A percentile compares a stretch with the other conserved stretches of the same genome.
Evolutionary conservation across 2,329 filamentous ascomycete species (phyloP).

Genomic region (Penicillium vulpinum): DNA sequence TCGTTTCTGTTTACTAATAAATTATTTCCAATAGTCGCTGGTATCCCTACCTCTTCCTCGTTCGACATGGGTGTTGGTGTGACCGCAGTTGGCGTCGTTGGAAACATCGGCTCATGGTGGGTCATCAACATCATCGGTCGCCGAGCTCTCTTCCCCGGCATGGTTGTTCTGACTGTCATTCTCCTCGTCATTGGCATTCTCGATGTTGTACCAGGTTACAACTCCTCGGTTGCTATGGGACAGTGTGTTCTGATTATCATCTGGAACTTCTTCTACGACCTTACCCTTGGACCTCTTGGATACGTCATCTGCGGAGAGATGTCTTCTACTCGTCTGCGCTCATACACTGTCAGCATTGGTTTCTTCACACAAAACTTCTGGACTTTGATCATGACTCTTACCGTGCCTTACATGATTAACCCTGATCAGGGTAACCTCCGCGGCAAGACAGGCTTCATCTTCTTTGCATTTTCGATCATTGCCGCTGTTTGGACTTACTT

Average conservation of each 20-base stretch:
- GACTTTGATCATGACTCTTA: slow-evolving; percentile 5
- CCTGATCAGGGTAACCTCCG: slow-evolving; percentile 27
- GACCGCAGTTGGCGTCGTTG: slow-evolving; percentile 38
- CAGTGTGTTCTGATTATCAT: slow-evolving; percentile 7
- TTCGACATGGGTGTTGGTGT: slow-evolving; percentile 13
- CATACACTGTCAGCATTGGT: slow-evolving; percentile 5
- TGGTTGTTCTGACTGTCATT: slow-evolving; percentile 31
- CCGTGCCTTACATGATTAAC: slow-evolving; percentile 10
- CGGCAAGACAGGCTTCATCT: slow-evolving; percentile 35
- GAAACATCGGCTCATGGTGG: slow-evolving; percentile 36
- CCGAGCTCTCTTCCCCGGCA: slow-evolving; percentile 35
- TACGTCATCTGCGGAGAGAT: slow-evolving; percentile 12
- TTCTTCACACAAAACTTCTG: slow-evolving; percentile 6
- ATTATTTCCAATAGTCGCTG: neutral
- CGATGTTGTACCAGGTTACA: slow-evolving; percentile 6
- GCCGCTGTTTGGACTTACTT: slow-evolving; percentile 21
- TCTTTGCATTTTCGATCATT: slow-evolving; percentile 19
- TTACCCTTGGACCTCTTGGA: slow-evolving; percentile 9
- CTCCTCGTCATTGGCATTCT: slow-evolving; percentile 28
- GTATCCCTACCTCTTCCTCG: slow-evolving; percentile 9
- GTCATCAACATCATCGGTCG: slow-evolving; percentile 37
- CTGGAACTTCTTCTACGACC: slow-evolving; percentile 12
- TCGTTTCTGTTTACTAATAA: neutral
- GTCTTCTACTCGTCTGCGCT: slow-evolving; percentile 7
- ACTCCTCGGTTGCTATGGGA: slow-evolving; percentile 2